Base-by-base conservation (phyloP, 2,329 filamentous ascomycete genomes). In the Pyricularia grisea region DNA sequence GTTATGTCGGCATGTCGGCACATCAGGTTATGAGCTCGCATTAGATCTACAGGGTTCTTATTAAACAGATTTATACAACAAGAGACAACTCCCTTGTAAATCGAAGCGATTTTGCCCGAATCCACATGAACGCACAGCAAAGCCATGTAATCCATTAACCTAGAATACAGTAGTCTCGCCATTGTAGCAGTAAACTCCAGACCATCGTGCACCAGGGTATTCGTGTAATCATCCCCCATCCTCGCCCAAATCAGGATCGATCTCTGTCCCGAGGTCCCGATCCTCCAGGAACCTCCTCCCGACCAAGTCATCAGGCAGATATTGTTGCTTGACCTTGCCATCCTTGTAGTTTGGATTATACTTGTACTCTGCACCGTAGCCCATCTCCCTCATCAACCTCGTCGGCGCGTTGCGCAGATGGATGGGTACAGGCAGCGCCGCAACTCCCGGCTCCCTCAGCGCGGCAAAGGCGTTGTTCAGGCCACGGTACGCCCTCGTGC, bases 331-430 rank as follows among this genome's bases (percentile, higher is more conserved):
- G 0, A 98, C 94, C 73, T 82, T 87, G 0, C 95, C 95, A 71
- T 94, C 88, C 67, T 86, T 80, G 75, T 94, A 99, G 73, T 97
- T 92, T 0, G 95, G 95, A 73, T 97, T 97, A 76, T 99, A 98
- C 79, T 98, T 98, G 79, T 99, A 99, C 77, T 93, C 92, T 67
- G 88, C 90, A 0, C 94, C 94, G 75, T 93, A 97, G 0, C 93
- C 94, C 73, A 98, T 81, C 73, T 97, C 94, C 74, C 94, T 92
- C 94, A 99, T 97, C 72, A 98, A 77, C 72, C 90, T 86, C 1
- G 95, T 98, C 0, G 95, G 94, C 10, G 95, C 95, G 78, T 98
- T 98, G 70, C 95, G 84, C 70, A 99, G 79, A 77, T 98, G 95
- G 58, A 95, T 79, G 2, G 95, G 95, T 27, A 99, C 89, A 0